Evolutionary conservation across 257 asterid species (phyloP), one percentile per base, ranked within the genome.

Genomic region (Petunia axillaris): DNA sequence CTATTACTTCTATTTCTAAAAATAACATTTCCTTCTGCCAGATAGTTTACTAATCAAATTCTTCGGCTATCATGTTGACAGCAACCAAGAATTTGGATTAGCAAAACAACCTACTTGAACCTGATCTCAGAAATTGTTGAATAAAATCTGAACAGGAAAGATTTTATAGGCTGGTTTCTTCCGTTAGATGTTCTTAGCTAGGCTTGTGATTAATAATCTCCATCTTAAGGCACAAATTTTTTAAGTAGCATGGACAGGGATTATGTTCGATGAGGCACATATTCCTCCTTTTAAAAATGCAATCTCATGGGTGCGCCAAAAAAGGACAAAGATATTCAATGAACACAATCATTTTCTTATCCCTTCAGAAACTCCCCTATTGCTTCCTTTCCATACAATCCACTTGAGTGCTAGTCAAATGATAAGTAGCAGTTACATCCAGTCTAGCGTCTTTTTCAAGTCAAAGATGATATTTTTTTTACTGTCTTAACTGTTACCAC

Each of bases 151-250:
- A 35, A 48, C 11, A 48, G 77, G 44, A 71, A 48, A 70, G 43
- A 71, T 48, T 71, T 71, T 71, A 25, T 35, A 8, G 4, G 68
- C 6, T 36, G 11, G 25, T 71, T 71, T 48, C 44, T 71, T 48
- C 52, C 11, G 35, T 71, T 48, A 46, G 60, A 71, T 71, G 60
- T 71, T 71, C 60, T 71, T 71, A 71, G 44, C 77, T 71, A 10
- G 43, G 77, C 16, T 36, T 25, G 44, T 25, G 77, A 71, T 39
- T 71, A 71, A 71, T 71, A 71, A 35, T 35, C 77, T 35, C 60
- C 77, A 71, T 71, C 13, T 48, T 71, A 48, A 25, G 77, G 48
- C 50, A 15, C 35, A 48, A 35, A 71, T 2, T 48, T 68, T 71
- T 3, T 1, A 7, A 71, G 77, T 38, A 36, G 70, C 70, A 63